Base-by-base conservation (phyloP, 805 yeast genomes). In the Danielia reshetovae region DNA sequence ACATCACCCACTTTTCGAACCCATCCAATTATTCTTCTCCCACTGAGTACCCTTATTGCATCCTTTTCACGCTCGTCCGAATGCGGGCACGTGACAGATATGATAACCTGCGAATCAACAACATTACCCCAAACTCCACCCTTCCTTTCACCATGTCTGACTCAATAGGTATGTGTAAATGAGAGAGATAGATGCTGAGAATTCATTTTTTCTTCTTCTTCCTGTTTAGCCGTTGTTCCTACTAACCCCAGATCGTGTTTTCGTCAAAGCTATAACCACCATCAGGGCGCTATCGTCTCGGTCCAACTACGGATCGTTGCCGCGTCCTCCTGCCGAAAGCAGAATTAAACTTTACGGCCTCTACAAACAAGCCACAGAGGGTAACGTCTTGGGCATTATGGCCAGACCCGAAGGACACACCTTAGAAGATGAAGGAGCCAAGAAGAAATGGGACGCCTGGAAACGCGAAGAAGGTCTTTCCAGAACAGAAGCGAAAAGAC, bases 361-460 rank as follows among this genome's bases (percentile, higher is more conserved):
- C 32, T 86, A 85, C 60, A 87, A 86, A 50, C 96, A 86, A 54
- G 89, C 95, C 2, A 86, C 94, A 4, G 90, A 85, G 57, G 96
- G 96, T 6, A 78, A 86, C 54, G 87, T 84, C 7, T 74, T 72
- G 30, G 81, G 81, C 2, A 67, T 81, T 27, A 72, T 83, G 77
- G 71, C 73, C 2, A 62, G 87, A 30, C 90, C 90, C 0, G 57
- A 59, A 1, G 89, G 88, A 4, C 57, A 55, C 27, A 57, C 74
- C 1, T 65, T 74, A 7, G 86, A 79, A 44, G 85, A 78, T 48
- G 81, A 73, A 43, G 80, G 79, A 3, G 82, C 81, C 7, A 74
- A 75, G 51, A 72, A 77, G 46, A 85, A 86, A 54, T 84, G 88
- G 82, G 89, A 83, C 48, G 87, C 95, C 0, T 86, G 96, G 95